These are phyloP conservation scores for Monilinia vaccinii-corymbosi DNA, from an alignment of 2,329 filamentous ascomycete species.

Conservation along the genomic window DNA sequence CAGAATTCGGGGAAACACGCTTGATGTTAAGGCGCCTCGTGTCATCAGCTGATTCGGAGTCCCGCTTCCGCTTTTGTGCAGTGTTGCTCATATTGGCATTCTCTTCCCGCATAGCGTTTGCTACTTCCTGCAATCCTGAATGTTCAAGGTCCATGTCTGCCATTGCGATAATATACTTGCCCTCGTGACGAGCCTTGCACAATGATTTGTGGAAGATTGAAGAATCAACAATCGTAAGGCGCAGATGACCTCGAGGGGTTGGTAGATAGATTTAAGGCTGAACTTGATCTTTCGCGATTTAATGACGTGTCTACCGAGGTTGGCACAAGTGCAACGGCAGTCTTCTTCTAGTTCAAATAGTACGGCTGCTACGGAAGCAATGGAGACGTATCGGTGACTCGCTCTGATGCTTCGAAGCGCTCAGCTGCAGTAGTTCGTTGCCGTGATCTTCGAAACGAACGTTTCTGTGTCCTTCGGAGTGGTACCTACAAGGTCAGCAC, in stretches of 20 bases:
- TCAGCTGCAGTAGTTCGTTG: conserved; percentile 28
- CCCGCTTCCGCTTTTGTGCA: conserved; percentile 30
- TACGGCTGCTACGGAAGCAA: conserved; percentile 21
- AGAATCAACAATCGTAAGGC: conserved; percentile 15
- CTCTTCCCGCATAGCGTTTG: conserved; percentile 30
- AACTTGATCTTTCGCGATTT: conserved; percentile 21
- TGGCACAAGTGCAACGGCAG: conserved; percentile 26
- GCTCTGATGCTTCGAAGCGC: conserved; percentile 26
- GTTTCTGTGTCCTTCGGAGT: conserved; percentile 26
- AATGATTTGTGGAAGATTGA: conserved; percentile 23
- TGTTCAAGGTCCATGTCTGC: conserved; percentile 30
- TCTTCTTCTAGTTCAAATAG: conserved; percentile 10
- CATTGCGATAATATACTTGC: conserved; percentile 20
- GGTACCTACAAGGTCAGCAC: conserved; percentile 30
- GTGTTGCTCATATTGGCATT: conserved; percentile 16
- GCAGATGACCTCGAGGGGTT: conserved; percentile 30
- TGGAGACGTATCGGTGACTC: conserved; percentile 17
- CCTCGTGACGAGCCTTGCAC: conserved; percentile 21
- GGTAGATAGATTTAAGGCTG: conserved; percentile 27
- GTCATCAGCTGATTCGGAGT: conserved; percentile 30
- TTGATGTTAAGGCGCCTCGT: conserved; percentile 28
- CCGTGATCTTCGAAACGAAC: conserved; percentile 25
- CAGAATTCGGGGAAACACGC: conserved; percentile 28
- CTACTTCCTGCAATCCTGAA: conserved; percentile 30
- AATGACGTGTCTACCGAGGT: conserved; percentile 29